Conservation (phyloP, 768 basidiomycete species). For the Leccinum subtestaceum region DNA sequence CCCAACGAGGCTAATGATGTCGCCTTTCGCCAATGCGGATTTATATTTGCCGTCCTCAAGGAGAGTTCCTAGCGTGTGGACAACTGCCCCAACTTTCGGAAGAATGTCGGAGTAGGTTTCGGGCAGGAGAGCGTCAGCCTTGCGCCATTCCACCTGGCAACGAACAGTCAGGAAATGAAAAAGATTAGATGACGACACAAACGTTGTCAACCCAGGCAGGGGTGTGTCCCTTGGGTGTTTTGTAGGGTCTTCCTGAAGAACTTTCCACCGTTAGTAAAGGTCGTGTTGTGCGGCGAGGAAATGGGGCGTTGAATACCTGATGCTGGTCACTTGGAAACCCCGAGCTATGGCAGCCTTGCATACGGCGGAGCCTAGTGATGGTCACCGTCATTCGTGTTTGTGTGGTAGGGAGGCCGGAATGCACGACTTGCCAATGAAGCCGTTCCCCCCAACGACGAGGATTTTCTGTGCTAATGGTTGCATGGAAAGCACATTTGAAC, state of each 20-base stretch:
- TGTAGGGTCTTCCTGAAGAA: constrained; percentile 83
- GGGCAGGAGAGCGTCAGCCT: constrained; percentile 78
- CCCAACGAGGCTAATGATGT: constrained; percentile 49
- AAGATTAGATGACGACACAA: constrained; percentile 15
- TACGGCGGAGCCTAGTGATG: constrained; percentile 77
- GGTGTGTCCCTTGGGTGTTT: constrained; percentile 83
- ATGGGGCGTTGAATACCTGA: constrained; percentile 55
- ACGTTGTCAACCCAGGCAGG: constrained; percentile 86
- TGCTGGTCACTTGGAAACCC: constrained; percentile 85
- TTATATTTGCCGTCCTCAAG: constrained; percentile 85
- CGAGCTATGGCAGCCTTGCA: constrained; percentile 83
- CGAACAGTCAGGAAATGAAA: constrained; percentile 4
- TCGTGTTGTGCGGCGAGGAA: background rate
- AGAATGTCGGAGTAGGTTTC: constrained; percentile 69
- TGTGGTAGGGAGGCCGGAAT: background rate
- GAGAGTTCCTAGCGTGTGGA: constrained; percentile 91
- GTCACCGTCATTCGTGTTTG: background rate
- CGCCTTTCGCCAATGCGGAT: constrained; percentile 55
- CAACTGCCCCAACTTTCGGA: constrained; percentile 67
- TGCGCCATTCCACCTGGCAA: constrained; percentile 80
- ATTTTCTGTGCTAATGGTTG: constrained; percentile 51
- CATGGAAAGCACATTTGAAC: constrained; percentile 8
- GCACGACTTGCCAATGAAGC: constrained; percentile 77
- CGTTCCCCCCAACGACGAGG: constrained; percentile 98
- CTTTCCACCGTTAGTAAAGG: constrained; percentile 37